Evolutionary conservation across 805 yeast genomes (phyloP).

Genomic region (Myxozyma mucilagina): DNA sequence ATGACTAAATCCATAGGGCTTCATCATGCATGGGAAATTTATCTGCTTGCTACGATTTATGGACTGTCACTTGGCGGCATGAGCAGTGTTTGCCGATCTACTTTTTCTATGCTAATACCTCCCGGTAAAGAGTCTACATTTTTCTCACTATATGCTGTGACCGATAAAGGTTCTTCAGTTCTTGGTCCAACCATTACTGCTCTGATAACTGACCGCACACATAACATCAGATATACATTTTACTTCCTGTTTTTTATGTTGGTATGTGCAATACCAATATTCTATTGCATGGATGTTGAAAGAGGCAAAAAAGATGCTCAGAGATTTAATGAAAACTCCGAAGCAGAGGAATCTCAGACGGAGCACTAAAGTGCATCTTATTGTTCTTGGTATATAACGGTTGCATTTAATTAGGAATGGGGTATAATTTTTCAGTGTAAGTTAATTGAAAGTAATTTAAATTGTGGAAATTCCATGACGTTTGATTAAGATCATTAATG

Average conservation of each 20-base stretch:
- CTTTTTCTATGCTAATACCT: slow-evolving; percentile 69
- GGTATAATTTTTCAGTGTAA: not conserved
- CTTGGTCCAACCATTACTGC: slow-evolving; percentile 76
- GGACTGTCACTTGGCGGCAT: slow-evolving; percentile 75
- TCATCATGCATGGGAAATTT: slow-evolving; percentile 67
- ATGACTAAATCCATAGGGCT: slow-evolving; percentile 56
- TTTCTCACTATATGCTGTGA: slow-evolving; percentile 72
- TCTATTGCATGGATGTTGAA: slow-evolving; percentile 54
- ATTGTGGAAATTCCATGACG: too few relatives aligned
- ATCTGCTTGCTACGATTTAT: slow-evolving; percentile 67
- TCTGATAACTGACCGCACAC: slow-evolving; percentile 67
- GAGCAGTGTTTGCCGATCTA: slow-evolving; percentile 66
- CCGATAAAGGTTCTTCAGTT: slow-evolving; percentile 78
- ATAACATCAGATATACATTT: slow-evolving; percentile 71
- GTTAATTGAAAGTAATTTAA: too few relatives aligned
- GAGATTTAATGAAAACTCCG: slow-evolving; percentile 42
- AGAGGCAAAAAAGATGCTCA: slow-evolving; percentile 61
- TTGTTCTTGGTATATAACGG: not conserved
- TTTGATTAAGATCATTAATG: too few relatives aligned
- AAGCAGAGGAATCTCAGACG: slow-evolving; percentile 26
- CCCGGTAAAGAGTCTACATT: slow-evolving; percentile 72
- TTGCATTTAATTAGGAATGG: not conserved
- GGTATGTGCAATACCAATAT: slow-evolving; percentile 58
- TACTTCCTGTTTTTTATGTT: slow-evolving; percentile 59
- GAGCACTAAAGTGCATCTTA: not conserved